These are phyloP conservation scores for Cucurbita argyrosperma DNA, from an alignment of 306 rosid species.

Conservation along the genomic window DNA sequence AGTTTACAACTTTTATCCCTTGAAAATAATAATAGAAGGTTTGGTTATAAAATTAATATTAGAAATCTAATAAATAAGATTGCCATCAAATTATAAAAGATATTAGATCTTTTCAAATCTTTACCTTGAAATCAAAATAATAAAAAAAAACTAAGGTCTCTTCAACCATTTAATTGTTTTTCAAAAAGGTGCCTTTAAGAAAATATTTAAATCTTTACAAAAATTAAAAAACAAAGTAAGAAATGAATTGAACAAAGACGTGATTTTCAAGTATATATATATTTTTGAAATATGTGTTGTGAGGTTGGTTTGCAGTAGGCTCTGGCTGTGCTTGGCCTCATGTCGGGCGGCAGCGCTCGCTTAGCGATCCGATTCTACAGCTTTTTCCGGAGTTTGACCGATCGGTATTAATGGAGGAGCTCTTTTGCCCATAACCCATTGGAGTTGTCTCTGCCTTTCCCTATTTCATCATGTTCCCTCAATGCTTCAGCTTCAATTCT, in stretches of 20 bases:
- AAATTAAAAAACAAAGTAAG: too few relatives aligned
- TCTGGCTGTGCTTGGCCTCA: background rate
- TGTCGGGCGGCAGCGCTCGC: background rate
- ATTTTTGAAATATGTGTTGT: too few relatives aligned
- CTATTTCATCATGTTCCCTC: background rate
- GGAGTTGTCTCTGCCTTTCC: background rate
- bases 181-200: too few relatives aligned
- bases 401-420: background rate
- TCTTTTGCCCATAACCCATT: background rate
- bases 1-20: background rate
- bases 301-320: background rate
- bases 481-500: background rate
- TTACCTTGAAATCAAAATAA: too few relatives aligned
- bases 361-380: background rate
- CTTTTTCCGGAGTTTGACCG: conserved; percentile 1
- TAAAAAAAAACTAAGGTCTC: too few relatives aligned
- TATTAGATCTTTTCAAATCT: background rate
- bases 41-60: background rate
- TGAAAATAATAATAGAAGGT: background rate
- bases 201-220: too few relatives aligned
- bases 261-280: too few relatives aligned
- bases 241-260: too few relatives aligned
- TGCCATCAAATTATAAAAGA: background rate
- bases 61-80: background rate
- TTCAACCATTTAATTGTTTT: too few relatives aligned